These are phyloP conservation scores for Calophaca sinica DNA, from an alignment of 306 rosid genomes.

Conservation along the genomic window DNA sequence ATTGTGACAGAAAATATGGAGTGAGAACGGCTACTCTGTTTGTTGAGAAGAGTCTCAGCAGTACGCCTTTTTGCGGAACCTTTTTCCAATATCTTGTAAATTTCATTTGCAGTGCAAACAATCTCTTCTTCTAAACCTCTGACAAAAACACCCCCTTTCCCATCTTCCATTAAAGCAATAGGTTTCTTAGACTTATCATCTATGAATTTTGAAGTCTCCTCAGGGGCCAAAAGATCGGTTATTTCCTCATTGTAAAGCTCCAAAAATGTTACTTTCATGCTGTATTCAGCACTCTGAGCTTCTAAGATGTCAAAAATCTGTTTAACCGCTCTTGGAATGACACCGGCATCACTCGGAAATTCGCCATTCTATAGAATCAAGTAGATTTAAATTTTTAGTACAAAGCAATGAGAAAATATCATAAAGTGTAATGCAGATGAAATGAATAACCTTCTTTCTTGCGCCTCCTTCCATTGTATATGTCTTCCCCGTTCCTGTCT, in stretches of 20 bases:
- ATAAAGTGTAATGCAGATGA: slow-evolving; percentile 20
- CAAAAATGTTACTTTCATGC: slow-evolving; percentile 96
- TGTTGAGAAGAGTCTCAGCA: slow-evolving; percentile 98
- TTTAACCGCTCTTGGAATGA: slow-evolving; percentile 96
- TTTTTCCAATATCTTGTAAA: slow-evolving; percentile 95
- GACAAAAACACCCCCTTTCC: slow-evolving; percentile 97
- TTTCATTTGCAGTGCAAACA: slow-evolving; percentile 96
- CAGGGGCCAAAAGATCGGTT: slow-evolving; percentile 90
- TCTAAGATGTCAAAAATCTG: slow-evolving; percentile 95
- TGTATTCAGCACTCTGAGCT: slow-evolving; percentile 96
- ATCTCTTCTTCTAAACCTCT: slow-evolving; percentile 99
- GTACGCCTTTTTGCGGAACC: slow-evolving; percentile 99
- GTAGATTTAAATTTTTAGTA: slow-evolving; percentile 12
- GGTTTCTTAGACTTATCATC: slow-evolving; percentile 98
- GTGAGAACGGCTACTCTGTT: slow-evolving; percentile 99
- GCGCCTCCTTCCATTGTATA: slow-evolving; percentile 99
- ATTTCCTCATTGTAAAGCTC: slow-evolving; percentile 99
- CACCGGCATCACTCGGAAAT: slow-evolving; percentile 98
- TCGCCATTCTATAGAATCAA: slow-evolving; percentile 82
- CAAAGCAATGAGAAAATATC: slow-evolving; percentile 7
- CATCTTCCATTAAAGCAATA: slow-evolving; percentile 99
- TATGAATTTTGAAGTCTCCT: slow-evolving; percentile 81
- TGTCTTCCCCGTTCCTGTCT: slow-evolving; percentile 98
- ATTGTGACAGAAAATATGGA: slow-evolving; percentile 99
- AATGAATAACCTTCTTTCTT: slow-evolving; percentile 76